These are phyloP conservation scores for Wilhelminamyces savonicus DNA, from an alignment of 805 yeast species.

Conservation along the genomic window DNA sequence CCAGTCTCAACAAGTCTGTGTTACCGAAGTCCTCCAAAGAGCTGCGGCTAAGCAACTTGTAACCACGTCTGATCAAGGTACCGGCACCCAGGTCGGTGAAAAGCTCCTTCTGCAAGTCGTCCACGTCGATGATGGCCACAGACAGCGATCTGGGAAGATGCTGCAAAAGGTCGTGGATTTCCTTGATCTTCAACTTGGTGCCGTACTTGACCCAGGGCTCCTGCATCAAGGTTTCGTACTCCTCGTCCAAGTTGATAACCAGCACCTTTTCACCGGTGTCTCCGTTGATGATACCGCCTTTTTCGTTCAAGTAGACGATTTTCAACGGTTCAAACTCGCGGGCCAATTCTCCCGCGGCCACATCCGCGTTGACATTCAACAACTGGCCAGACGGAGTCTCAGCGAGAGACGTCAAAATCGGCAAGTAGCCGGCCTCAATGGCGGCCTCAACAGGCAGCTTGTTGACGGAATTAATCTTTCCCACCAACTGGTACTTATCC, in stretches of 20 bases:
- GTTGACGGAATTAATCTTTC: conserved; percentile 79
- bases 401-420: conserved; percentile 92
- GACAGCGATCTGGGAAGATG: conserved; percentile 95
- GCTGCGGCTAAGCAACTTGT: conserved; percentile 70
- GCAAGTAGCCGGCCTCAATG: conserved; percentile 92
- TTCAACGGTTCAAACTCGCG: conserved; percentile 95
- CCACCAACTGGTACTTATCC: conserved; percentile 88
- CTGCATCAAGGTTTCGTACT: conserved; percentile 82
- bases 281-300: conserved; percentile 95
- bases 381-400: conserved; percentile 97
- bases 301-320: conserved; percentile 93
- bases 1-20: conserved; percentile 72
- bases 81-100: conserved; percentile 99
- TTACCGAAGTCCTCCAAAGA: conserved; percentile 63
- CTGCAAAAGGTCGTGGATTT: conserved; percentile 89
- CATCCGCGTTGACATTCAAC: conserved; percentile 96
- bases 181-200: conserved; percentile 90
- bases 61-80: conserved; percentile 95
- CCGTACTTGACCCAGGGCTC: conserved; percentile 99
- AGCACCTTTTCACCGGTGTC: conserved; percentile 85
- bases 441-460: conserved; percentile 90
- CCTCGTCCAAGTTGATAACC: conserved; percentile 91
- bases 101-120: conserved; percentile 92
- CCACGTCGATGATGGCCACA: conserved; percentile 93
- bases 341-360: conserved; percentile 97